Base-by-base conservation (phyloP, 495 filamentous ascomycete genomes). In the Pyrenula aspistea region DNA sequence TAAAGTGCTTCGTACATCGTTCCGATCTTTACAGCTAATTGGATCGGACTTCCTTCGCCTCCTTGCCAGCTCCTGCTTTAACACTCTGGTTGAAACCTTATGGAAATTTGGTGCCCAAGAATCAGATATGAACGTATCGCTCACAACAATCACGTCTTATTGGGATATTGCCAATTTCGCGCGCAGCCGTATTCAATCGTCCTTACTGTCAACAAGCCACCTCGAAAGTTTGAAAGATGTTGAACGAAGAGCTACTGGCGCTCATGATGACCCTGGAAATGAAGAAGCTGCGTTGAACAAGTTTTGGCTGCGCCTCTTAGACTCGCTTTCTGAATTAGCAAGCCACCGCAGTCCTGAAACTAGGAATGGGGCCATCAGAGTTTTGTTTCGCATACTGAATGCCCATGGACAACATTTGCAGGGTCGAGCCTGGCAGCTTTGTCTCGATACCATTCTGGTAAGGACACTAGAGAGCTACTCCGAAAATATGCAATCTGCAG, bases 161-260 rank as follows among this genome's bases (percentile, higher is more conserved):
- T 95, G 90, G 86, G 90, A 89, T 59, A 80, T 95, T 12, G 95
- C 93, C 1, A 91, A 96, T 66, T 94, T 88, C 59, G 77, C 97
- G 25, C 76, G 75, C 53, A 68, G 64, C 48, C 70, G 73, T 23
- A 79, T 72, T 49, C 71, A 72, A 19, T 57, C 60, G 11, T 76
- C 77, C 53, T 69, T 67, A 0, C 65, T 84, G 42, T 73, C 81
- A 52, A 65, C 59, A 11, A 59, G 72, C 52, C 64, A 75, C 21
- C 66, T 68, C 53, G 57, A 67, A 47, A 64, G 70, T 1, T 65
- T 74, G n/a, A 4, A 8, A 15, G 15, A 4, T 8, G 15, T 42
- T 42, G 31, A 42, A 42, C 8, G 15, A 15, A 4, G 31, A 8
- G 4, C 31, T 4, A 71, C 67, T 31, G 74, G 19, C 4, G 10